Conservation (phyloP, 2,329 filamentous ascomycete genomes). For the Calonectria pauciramosa region DNA sequence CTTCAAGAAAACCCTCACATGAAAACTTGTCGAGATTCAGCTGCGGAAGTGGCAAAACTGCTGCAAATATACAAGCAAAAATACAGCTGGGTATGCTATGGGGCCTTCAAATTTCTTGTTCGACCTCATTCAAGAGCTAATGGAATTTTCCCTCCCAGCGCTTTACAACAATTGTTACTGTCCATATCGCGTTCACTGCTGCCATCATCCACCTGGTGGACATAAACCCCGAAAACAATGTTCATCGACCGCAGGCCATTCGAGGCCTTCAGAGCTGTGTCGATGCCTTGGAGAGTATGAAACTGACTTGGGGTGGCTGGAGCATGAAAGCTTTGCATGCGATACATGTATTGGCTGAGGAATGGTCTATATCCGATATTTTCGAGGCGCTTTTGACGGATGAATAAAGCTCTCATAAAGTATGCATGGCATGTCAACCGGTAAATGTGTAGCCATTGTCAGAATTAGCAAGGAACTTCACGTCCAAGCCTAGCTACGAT, state of each 20-base stretch:
- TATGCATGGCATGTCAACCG: not conserved
- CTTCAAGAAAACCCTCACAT: constrained; percentile 6
- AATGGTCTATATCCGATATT: not conserved
- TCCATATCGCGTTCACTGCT: not conserved
- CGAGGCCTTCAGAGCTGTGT: not conserved
- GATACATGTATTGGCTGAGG: not conserved
- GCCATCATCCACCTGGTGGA: constrained; percentile 2
- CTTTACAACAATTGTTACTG: not conserved
- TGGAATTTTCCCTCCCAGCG: not conserved
- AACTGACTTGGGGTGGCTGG: not conserved
- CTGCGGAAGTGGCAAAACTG: constrained; percentile 33
- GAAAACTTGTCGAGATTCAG: constrained; percentile 39
- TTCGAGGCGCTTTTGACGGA: not conserved
- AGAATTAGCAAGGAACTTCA: too few species aligned
- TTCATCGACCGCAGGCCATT: not conserved
- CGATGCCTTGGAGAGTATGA: not conserved
- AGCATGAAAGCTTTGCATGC: not conserved
- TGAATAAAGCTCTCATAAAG: not conserved
- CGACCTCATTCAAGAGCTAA: not conserved
- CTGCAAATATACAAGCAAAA: constrained; percentile 38
- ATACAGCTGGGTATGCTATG: constrained; percentile 33
- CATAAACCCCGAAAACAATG: not conserved
- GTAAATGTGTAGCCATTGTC: too few species aligned
- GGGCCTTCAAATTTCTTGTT: too few species aligned
- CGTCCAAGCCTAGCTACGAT: too few species aligned